Conservation (phyloP, 192 early-diverging fungal genomes). For the Neocallimastix lanati region DNA sequence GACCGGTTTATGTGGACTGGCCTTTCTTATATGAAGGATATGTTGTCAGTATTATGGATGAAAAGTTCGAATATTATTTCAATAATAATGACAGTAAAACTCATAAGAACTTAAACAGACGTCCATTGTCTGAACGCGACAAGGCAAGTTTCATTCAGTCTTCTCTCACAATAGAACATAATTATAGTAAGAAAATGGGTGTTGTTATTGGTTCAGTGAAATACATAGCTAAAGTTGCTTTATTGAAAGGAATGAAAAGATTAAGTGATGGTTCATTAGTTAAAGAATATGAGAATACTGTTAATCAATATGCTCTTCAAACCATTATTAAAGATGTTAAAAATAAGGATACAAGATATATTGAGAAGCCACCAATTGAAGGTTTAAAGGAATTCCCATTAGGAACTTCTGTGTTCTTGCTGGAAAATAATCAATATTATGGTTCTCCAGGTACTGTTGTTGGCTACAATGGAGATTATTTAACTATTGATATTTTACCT, state of each 20-base stretch:
- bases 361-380: constrained; percentile 48
- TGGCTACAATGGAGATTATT: constrained; percentile 20
- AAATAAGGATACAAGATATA: constrained; percentile 50
- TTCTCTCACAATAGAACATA: constrained; percentile 31
- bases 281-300: constrained; percentile 44
- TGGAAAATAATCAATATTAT: constrained; percentile 47
- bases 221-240: constrained; percentile 27
- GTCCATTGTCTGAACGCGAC: constrained; percentile 15
- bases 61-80: constrained; percentile 35
- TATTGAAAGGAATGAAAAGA: constrained; percentile 44
- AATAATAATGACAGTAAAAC: constrained; percentile 4
- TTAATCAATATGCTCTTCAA: constrained; percentile 36
- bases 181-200: constrained; percentile 53
- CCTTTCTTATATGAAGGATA: constrained; percentile 73
- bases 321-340: constrained; percentile 28
- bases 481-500: constrained; percentile 4
- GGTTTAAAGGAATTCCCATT: constrained; percentile 56
- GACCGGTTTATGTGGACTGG: constrained; percentile 39
- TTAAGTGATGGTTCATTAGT: constrained; percentile 48
- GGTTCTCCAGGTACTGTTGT: constrained; percentile 52
- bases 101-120: constrained; percentile 5
- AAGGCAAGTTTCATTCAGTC: constrained; percentile 33
- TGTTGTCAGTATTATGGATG: constrained; percentile 57
- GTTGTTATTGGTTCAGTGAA: constrained; percentile 50
- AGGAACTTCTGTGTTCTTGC: constrained; percentile 54